Conservation (phyloP, 179 eudicot genomes). For the Silene vulgaris region DNA sequence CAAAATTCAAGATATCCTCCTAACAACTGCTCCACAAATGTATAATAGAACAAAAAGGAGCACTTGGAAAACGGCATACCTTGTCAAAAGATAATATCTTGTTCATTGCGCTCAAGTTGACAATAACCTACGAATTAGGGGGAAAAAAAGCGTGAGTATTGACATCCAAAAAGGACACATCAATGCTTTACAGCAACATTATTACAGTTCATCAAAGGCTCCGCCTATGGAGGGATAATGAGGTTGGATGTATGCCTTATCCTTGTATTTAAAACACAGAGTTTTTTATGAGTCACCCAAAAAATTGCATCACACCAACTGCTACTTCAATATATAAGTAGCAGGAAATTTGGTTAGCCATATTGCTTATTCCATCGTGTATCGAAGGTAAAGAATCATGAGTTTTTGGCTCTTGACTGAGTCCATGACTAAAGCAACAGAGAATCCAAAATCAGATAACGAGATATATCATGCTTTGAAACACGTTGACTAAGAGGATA, state of each 20-base stretch:
- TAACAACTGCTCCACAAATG: not conserved
- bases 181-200: not conserved
- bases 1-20: not conserved
- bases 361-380: not conserved
- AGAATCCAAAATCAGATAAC: not conserved
- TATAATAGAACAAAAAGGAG: not conserved
- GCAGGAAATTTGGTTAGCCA: not conserved
- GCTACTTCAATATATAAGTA: not conserved
- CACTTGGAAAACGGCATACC: constrained; percentile 36
- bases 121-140: constrained; percentile 51
- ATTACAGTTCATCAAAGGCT: not conserved
- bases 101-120: constrained; percentile 63
- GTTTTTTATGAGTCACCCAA: not conserved
- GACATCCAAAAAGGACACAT: not conserved
- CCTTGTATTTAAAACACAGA: not conserved
- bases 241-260: not conserved
- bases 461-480: not conserved
- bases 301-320: not conserved
- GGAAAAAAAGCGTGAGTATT: not conserved
- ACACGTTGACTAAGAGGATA: not conserved
- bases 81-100: constrained; percentile 75
- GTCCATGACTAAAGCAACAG: not conserved
- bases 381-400: not conserved
- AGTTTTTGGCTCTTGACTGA: not conserved
- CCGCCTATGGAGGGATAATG: not conserved